Evolutionary conservation across 441 rosid species (phyloP).

Genomic region (Eutrema salsugineum): DNA sequence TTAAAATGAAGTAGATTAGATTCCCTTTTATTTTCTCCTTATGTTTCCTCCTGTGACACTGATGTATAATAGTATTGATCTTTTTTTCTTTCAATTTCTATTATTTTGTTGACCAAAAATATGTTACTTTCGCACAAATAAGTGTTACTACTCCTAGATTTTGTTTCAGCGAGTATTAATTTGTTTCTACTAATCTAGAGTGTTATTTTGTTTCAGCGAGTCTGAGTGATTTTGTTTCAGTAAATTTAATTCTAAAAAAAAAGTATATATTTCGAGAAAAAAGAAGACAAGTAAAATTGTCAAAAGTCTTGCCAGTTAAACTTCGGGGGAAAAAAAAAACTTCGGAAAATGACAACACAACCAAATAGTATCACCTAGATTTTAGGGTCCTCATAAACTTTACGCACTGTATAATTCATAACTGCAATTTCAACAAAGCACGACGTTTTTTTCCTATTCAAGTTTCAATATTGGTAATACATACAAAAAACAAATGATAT

Average conservation of each 20-base stretch:
- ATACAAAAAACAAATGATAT: neutral
- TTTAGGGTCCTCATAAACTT: conserved; percentile 16
- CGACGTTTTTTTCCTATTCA: neutral
- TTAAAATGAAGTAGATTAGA: neutral
- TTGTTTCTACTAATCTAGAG: too few relatives aligned
- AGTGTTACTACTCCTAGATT: too few relatives aligned
- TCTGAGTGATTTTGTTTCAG: neutral
- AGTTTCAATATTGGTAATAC: neutral
- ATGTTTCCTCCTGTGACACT: conserved; percentile 23
- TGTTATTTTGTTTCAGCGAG: neutral
- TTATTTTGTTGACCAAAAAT: conserved; percentile 1
- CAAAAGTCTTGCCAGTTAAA: neutral
- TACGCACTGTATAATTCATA: neutral
- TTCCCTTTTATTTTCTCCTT: conserved; percentile 24
- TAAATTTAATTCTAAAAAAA: too few relatives aligned
- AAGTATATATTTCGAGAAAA: neutral
- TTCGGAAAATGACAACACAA: conserved; percentile 20
- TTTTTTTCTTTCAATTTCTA: too few relatives aligned
- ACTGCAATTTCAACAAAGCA: conserved; percentile 2
- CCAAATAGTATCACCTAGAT: conserved; percentile 23
- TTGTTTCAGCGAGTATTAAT: neutral
- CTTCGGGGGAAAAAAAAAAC: too few relatives aligned
- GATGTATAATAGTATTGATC: neutral
- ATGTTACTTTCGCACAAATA: neutral
- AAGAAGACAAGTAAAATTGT: neutral